phyloP scores from a whole-genome alignment of 1,139 yeast genomes.

The Hemisphaericaspora lyxosophila region DNA sequence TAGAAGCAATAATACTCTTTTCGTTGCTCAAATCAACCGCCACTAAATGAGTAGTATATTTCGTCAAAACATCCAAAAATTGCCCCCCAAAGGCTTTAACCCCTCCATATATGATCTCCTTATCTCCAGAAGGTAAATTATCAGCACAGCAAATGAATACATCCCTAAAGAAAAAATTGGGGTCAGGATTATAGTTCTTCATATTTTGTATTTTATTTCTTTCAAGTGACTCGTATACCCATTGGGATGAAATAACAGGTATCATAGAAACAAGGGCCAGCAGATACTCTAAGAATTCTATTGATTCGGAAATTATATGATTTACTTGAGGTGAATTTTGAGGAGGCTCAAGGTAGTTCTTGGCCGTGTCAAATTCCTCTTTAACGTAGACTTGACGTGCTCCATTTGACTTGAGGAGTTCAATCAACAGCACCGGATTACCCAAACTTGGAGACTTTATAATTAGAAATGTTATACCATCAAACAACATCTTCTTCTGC shows the following conservation, averaged over 20 bases:
- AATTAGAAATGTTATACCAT: constrained; percentile 39
- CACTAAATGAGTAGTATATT: constrained; percentile 75
- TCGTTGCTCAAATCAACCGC: constrained; percentile 56
- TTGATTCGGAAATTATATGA: constrained; percentile 57
- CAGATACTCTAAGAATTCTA: constrained; percentile 56
- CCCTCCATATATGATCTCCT: constrained; percentile 65
- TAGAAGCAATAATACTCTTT: constrained; percentile 42
- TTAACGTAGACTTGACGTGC: constrained; percentile 27
- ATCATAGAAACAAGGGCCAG: constrained; percentile 54
- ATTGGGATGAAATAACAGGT: constrained; percentile 65
- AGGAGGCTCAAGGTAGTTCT: constrained; percentile 23
- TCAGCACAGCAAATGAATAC: constrained; percentile 62
- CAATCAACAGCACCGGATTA: constrained; percentile 19
- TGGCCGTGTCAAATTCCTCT: constrained; percentile 22
- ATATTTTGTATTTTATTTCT: constrained; percentile 49
- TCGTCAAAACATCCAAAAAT: constrained; percentile 60
- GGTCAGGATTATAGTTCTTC: constrained; percentile 65
- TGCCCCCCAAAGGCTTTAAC: constrained; percentile 76
- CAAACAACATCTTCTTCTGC: constrained; percentile 28
- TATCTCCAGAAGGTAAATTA: constrained; percentile 57
- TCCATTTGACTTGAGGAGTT: constrained; percentile 21
- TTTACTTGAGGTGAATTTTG: constrained; percentile 22
- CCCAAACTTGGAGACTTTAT: constrained; percentile 32
- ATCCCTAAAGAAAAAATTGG: constrained; percentile 60
- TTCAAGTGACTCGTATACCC: constrained; percentile 57